These are phyloP conservation scores for Pseudozyma sp. DNA, from an alignment of 1,284 basidiomycete genomes.

Conservation along the genomic window DNA sequence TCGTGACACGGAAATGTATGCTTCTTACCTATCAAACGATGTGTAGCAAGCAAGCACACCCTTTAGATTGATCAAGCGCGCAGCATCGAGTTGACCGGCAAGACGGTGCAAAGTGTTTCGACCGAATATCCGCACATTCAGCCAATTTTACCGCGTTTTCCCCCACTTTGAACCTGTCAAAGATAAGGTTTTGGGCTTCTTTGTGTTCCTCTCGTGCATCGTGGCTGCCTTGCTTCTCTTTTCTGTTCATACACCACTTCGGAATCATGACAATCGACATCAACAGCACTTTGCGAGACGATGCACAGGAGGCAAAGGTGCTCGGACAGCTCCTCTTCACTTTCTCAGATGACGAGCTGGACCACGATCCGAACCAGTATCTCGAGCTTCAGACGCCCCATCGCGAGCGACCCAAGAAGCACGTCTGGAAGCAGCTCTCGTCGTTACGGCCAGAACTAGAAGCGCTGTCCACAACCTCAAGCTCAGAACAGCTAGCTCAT, in stretches of 20 bases:
- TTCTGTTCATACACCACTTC: background rate
- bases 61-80: no score
- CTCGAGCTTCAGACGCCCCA: conserved; percentile 19
- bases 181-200: background rate
- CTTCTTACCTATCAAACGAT: no score
- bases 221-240: background rate
- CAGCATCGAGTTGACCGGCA: background rate
- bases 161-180: background rate
- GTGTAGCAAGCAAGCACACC: no score
- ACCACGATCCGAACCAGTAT: conserved; percentile 24
- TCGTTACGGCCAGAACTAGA: conserved; percentile 24
- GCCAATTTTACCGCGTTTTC: conserved; percentile 1
- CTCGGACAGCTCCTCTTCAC: conserved; percentile 35
- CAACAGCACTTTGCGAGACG: background rate
- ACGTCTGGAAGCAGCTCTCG: conserved; percentile 26
- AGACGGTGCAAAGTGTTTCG: no score
- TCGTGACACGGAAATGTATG: background rate
- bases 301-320: background rate
- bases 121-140: conserved; percentile 12
- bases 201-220: background rate
- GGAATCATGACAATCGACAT: conserved; percentile 12
- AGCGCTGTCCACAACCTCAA: conserved; percentile 3
- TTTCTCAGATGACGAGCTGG: conserved; percentile 21
- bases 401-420: conserved; percentile 24
- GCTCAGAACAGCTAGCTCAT: conserved; percentile 3